Percentiles rank a stretch among this genome's conserved stretches.
Evolutionary conservation across 345 rosid species (phyloP).

Genomic region (Murraya koenigii): DNA sequence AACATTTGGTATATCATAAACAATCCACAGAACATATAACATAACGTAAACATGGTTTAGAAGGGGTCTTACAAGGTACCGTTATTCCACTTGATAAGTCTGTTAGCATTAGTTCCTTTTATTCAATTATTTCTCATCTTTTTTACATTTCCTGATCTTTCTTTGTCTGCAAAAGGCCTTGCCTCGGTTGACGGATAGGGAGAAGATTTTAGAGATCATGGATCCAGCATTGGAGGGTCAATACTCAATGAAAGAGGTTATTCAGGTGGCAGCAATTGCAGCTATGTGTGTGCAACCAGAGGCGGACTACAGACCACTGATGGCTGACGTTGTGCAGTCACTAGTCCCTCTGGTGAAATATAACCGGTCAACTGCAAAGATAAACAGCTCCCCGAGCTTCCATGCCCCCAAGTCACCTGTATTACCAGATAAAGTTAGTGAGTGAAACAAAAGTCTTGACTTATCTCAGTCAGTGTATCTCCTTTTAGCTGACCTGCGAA

Average conservation of each 20-base stretch:
- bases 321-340: constrained; percentile 96
- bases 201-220: constrained; percentile 80
- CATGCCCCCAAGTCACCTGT: constrained; percentile 46
- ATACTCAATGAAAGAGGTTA: constrained; percentile 73
- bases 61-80: background rate
- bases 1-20: too few relatives aligned
- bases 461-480: background rate
- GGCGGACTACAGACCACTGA: constrained; percentile 86
- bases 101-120: background rate
- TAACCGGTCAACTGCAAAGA: constrained; percentile 54
- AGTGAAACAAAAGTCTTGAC: background rate
- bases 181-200: constrained; percentile 72
- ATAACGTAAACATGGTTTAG: background rate
- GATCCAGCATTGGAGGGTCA: constrained; percentile 83
- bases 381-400: constrained; percentile 50
- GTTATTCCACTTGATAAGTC: background rate
- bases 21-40: background rate
- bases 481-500: background rate
- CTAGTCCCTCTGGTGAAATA: constrained; percentile 70
- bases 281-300: constrained; percentile 95
- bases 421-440: constrained; percentile 33
- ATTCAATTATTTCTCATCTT: background rate
- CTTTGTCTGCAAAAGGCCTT: constrained; percentile 48
- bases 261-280: constrained; percentile 95
- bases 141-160: background rate